Evolutionary conservation across 2,329 filamentous ascomycete species (phyloP), one percentile per base, ranked within the genome.

Genomic region (Aspergillus aculeatinus): DNA sequence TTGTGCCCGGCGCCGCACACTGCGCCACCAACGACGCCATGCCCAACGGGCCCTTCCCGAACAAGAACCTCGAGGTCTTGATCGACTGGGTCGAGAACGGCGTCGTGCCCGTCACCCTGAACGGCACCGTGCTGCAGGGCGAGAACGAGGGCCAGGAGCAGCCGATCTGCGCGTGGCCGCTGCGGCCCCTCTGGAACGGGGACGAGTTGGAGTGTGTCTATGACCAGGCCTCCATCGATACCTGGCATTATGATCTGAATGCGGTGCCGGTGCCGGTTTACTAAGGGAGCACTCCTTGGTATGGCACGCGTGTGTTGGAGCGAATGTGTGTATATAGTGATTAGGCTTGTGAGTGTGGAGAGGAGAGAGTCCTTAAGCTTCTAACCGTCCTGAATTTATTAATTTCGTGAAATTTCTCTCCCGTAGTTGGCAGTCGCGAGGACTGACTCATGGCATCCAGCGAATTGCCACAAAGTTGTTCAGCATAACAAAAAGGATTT

Each of bases 61-160:
- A 79, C 64, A 79, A 76, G 4, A 81, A 78, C 53, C 66, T 81
- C 49, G 74, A 75, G 60, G 71, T 70, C 1, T 67, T 82, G 52
- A 79, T 85, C 49, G 71, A 80, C 47, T 84, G 81, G 82, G 81
- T 82, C 2, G 81, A 83, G 68, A 75, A 79, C 6, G 79, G 75
- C 5, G 67, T 74, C 4, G 74, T 72, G 10, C 81, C 81, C 0
- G 71, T 68, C 5, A 76, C 67, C 0, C 63, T 83, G 27, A 77
- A 78, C 35, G 79, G 71, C 2, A 77, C 74, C 0, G 72, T 73
- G 11, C 33, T 64, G 3, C 55, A 60, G 52, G 62, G 63, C 3
- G 56, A 63, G 12, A 29, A 66, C 25, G 50, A 58, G n/a, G 67
- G 67, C 4, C 57, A 66, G 55, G 63, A 62, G 9, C 54, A 60